These are phyloP conservation scores for Trametes polyzona DNA, from an alignment of 1,284 basidiomycete species.

Conservation along the genomic window DNA sequence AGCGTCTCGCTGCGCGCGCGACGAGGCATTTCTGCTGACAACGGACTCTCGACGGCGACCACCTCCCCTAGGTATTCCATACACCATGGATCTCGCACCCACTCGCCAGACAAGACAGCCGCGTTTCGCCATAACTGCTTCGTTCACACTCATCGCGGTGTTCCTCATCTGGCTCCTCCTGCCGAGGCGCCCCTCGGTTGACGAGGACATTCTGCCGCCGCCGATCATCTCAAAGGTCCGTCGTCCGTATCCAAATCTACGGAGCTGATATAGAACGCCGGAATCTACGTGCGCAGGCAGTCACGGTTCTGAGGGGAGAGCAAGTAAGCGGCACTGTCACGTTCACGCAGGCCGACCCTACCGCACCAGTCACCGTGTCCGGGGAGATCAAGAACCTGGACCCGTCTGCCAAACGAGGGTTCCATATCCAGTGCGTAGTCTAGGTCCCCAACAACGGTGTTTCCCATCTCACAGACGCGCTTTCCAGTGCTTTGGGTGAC, in stretches of 20 bases:
- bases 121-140: slow-evolving; percentile 24
- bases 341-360: slow-evolving; percentile 61
- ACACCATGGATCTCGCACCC: slow-evolving; percentile 13
- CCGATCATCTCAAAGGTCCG: slow-evolving; percentile 22
- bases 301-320: slow-evolving; percentile 68
- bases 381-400: slow-evolving; percentile 67
- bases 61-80: neutral
- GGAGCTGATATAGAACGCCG: neutral
- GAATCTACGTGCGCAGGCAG: slow-evolving; percentile 49
- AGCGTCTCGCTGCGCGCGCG: neutral
- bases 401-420: slow-evolving; percentile 64
- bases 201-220: slow-evolving; percentile 12
- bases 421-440: slow-evolving; percentile 75
- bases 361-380: slow-evolving; percentile 61
- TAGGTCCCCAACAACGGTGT: no score
- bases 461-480: neutral
- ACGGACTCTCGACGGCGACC: neutral
- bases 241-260: neutral
- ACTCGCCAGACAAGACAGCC: slow-evolving; percentile 21
- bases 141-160: slow-evolving; percentile 24
- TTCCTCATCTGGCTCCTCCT: slow-evolving; percentile 27
- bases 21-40: slow-evolving; percentile 12
- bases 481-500: slow-evolving; percentile 70
- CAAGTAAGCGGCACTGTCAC: slow-evolving; percentile 64
- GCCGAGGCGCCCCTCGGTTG: slow-evolving; percentile 6